Conservation (phyloP, 106 monocot species). For the Dendrobium chrysotoxum region DNA sequence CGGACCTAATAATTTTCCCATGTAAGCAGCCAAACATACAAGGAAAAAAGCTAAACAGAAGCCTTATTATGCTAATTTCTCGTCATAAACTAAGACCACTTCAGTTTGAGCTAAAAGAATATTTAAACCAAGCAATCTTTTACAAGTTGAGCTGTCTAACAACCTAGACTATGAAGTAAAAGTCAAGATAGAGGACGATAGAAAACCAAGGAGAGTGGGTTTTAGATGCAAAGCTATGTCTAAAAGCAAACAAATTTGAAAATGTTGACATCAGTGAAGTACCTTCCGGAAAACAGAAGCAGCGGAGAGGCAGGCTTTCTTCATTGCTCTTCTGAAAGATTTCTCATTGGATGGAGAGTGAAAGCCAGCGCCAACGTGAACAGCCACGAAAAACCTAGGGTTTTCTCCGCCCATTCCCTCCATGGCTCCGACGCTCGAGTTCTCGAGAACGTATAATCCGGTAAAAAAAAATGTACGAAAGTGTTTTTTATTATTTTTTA, state of each 20-base stretch:
- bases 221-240: not conserved
- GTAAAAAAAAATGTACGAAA: no score
- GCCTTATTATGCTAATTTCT: not conserved
- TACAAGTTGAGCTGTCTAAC: not conserved
- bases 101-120: not conserved
- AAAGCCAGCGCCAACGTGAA: conserved; percentile 95
- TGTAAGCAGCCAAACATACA: not conserved
- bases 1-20: no score
- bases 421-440: conserved; percentile 4
- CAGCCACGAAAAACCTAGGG: conserved; percentile 75
- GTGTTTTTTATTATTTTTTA: no score
- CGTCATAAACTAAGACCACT: not conserved
- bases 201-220: not conserved
- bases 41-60: not conserved
- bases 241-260: not conserved
- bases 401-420: conserved; percentile 18
- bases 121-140: not conserved
- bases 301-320: conserved; percentile 79
- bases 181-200: not conserved
- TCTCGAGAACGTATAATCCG: not conserved
- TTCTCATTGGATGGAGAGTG: conserved; percentile 79
- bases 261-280: no score
- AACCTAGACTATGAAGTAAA: not conserved
- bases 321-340: conserved; percentile 58
- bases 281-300: conserved; percentile 72